These are phyloP conservation scores for Limnanthes douglasii DNA, from an alignment of 345 rosid genomes.

Conservation along the genomic window DNA sequence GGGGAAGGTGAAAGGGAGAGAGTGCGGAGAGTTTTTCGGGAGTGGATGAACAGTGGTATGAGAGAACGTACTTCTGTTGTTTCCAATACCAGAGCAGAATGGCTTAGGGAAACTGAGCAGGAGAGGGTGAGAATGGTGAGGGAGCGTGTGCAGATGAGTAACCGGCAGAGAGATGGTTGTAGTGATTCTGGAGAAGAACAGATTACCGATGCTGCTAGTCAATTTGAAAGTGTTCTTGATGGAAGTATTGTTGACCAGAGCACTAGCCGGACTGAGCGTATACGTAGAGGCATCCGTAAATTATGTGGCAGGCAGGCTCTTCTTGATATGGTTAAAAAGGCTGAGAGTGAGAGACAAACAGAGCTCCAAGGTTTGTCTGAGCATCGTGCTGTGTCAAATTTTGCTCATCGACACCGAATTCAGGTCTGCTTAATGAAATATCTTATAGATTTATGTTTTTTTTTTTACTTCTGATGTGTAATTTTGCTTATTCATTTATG, in stretches of 20 bases:
- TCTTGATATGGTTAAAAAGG: conserved; percentile 78
- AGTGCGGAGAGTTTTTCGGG: conserved; percentile 74
- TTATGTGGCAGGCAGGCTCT: conserved; percentile 82
- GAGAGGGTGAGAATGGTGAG: conserved; percentile 83
- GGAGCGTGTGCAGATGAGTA: conserved; percentile 76
- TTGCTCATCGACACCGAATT: conserved; percentile 87
- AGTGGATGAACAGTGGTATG: conserved; percentile 59
- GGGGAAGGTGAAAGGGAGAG: conserved; percentile 80
- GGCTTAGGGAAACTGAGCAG: conserved; percentile 92
- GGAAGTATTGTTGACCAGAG: conserved; percentile 38
- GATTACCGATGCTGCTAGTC: conserved; percentile 36
- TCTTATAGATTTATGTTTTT: not conserved
- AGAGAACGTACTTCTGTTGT: conserved; percentile 33
- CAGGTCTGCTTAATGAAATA: conserved; percentile 34
- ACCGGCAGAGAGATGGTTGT: conserved; percentile 43
- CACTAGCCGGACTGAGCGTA: conserved; percentile 28
- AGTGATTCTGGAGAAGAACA: conserved; percentile 43
- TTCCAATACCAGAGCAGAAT: conserved; percentile 42
- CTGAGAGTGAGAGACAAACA: conserved; percentile 60
- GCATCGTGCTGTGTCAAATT: conserved; percentile 61
- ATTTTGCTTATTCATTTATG: not conserved
- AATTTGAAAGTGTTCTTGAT: conserved; percentile 58
- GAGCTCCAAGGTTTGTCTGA: conserved; percentile 63
- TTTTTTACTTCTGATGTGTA: conserved; percentile 3
- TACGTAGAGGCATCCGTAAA: conserved; percentile 57